phyloP scores from a whole-genome alignment of 495 filamentous ascomycete species.

The Penicillium canescens region DNA sequence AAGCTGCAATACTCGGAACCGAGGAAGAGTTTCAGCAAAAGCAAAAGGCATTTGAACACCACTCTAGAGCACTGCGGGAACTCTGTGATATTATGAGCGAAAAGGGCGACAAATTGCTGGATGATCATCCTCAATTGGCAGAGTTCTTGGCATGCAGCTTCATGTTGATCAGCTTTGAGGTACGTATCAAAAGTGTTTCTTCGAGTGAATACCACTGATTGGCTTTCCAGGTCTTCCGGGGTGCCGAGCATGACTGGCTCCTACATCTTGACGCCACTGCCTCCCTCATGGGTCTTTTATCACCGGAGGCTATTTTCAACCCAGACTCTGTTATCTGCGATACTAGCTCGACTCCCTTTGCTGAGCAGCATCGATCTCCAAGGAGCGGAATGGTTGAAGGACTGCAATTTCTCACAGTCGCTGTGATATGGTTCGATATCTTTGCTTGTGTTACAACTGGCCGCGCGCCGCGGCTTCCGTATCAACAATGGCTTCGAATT shows the following conservation, averaged over 20 bases:
- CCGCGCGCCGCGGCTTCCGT: slow-evolving; percentile 2
- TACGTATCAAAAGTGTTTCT: neutral
- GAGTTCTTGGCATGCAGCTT: slow-evolving; percentile 10
- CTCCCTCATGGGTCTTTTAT: slow-evolving; percentile 4
- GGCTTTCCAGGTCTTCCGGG: neutral
- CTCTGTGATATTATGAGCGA: slow-evolving; percentile 9
- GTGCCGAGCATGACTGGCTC: slow-evolving; percentile 8
- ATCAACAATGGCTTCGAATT: slow-evolving; percentile 6
- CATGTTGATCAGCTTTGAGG: slow-evolving; percentile 11
- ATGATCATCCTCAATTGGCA: slow-evolving; percentile 2
- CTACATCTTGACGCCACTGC: slow-evolving; percentile 5
- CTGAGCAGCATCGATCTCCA: neutral
- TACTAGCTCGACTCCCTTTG: neutral
- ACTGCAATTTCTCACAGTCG: slow-evolving; percentile 4
- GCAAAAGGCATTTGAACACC: slow-evolving; percentile 5
- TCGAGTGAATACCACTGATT: neutral
- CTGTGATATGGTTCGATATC: slow-evolving; percentile 8
- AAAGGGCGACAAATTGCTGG: slow-evolving; percentile 5
- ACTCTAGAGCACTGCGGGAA: slow-evolving; percentile 1
- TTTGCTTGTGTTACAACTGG: slow-evolving; percentile 6
- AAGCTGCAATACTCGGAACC: slow-evolving; percentile 1
- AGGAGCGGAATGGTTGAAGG: neutral
- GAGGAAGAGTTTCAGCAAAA: slow-evolving; percentile 5
- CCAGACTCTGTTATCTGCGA: too few relatives aligned
- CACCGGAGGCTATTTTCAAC: slow-evolving; percentile 4